Conservation (phyloP, 805 yeast genomes). For the Kodamaea nitidulidarum region DNA sequence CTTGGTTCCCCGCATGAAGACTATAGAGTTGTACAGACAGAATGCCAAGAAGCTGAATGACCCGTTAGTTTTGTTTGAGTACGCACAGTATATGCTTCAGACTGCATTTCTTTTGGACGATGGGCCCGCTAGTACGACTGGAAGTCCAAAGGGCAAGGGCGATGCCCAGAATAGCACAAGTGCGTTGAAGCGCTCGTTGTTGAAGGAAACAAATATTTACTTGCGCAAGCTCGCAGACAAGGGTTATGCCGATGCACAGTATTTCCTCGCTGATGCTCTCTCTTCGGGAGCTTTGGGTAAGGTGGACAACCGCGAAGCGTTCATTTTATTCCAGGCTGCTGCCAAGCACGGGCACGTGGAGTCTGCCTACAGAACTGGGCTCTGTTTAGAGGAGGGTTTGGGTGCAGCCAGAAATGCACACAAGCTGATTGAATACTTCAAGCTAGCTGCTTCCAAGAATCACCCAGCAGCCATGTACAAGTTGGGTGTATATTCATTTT, state of each 20-base stretch:
- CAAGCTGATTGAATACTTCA: conserved; percentile 75
- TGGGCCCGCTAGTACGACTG: conserved; percentile 12
- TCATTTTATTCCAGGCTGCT: conserved; percentile 74
- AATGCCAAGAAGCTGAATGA: conserved; percentile 84
- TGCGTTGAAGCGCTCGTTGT: conserved; percentile 47
- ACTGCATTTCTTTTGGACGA: conserved; percentile 64
- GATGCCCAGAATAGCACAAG: too few relatives aligned
- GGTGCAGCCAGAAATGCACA: conserved; percentile 89
- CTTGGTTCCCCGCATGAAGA: conserved; percentile 71
- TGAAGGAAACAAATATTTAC: conserved; percentile 73
- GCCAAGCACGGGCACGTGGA: conserved; percentile 93
- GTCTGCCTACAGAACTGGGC: conserved; percentile 85
- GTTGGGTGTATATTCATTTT: conserved; percentile 80
- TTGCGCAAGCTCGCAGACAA: conserved; percentile 69
- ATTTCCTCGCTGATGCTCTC: conserved; percentile 84
- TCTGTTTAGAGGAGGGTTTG: conserved; percentile 89
- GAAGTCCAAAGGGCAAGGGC: conserved; percentile 11
- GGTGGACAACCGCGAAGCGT: conserved; percentile 73
- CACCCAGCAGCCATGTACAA: conserved; percentile 98
- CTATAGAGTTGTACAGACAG: conserved; percentile 80
- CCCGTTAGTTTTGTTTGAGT: conserved; percentile 81
- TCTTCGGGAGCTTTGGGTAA: conserved; percentile 82
- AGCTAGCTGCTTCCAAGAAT: conserved; percentile 83
- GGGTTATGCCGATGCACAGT: conserved; percentile 88
- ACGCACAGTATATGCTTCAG: conserved; percentile 86